Evolutionary conservation across 306 rosid species (phyloP).

Genomic region (Parietaria judaica): DNA sequence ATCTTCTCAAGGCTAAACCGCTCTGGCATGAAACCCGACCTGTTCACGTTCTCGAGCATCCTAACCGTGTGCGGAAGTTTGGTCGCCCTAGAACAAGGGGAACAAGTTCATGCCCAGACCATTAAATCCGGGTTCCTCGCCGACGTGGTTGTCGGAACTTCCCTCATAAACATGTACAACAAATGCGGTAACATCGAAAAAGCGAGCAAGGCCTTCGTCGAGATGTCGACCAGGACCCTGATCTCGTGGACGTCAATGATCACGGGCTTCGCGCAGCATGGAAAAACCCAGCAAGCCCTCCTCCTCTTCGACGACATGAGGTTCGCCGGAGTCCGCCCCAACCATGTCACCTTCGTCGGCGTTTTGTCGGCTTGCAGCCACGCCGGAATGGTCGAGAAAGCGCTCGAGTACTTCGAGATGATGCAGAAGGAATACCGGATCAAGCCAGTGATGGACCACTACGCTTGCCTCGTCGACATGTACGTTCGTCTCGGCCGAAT

Average conservation of each 20-base stretch:
- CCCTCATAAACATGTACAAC: conserved; percentile 69
- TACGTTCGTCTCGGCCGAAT: conserved; percentile 53
- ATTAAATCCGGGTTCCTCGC: conserved; percentile 62
- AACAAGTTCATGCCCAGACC: conserved; percentile 71
- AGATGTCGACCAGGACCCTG: conserved; percentile 79
- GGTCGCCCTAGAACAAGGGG: conserved; percentile 72
- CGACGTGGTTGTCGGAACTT: conserved; percentile 61
- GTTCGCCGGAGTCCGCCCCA: conserved; percentile 61
- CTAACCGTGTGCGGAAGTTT: conserved; percentile 61
- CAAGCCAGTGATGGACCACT: conserved; percentile 86
- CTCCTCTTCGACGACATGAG: conserved; percentile 80
- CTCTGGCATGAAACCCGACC: conserved; percentile 62
- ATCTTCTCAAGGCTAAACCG: conserved; percentile 48
- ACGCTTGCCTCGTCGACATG: conserved; percentile 67
- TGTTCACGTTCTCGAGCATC: conserved; percentile 71
- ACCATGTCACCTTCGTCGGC: conserved; percentile 75
- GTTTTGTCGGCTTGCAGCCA: conserved; percentile 79
- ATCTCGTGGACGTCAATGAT: conserved; percentile 91
- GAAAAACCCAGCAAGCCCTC: conserved; percentile 66
- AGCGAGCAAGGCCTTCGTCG: conserved; percentile 76
- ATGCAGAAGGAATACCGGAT: conserved; percentile 73
- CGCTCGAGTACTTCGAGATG: conserved; percentile 55
- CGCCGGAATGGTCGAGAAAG: conserved; percentile 70
- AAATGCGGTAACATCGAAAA: conserved; percentile 80
- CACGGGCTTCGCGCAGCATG: conserved; percentile 66